Evolutionary conservation across 108 stramenopile genomes (phyloP), one percentile per base, ranked within the genome.

Genomic region (Cyclotella choctawhatcheeana): DNA sequence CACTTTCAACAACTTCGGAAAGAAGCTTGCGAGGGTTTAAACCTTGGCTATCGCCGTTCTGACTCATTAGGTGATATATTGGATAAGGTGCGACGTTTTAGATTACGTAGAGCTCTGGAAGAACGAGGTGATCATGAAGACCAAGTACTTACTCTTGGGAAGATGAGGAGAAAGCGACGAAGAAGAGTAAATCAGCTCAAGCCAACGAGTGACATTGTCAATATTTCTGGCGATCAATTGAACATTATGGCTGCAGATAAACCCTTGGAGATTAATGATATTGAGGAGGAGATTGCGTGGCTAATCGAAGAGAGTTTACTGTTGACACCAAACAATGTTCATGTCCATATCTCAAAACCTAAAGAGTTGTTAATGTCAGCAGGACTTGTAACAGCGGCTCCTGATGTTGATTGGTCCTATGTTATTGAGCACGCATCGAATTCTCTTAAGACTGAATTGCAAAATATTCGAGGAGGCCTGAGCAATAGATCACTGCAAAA

Each of bases 231-330:
- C 3, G 24, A 12, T 3, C 37, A 60, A 43, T 6, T 60, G 21
- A 22, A 37, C 12, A 22, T 20, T 1, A 48, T 47, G 32, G 61
- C 31, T 22, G 5, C 34, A 17, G 33, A 64, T 24, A 40, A 34
- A 29, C 54, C 54, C 16, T 3, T 16, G 21, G 69, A 70, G 45
- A 32, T 69, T 0, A 56, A 27, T 30, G 55, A 56, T 10, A 27
- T 56, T 17, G 55, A 56, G n/a, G 51, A 52, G 21, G 51, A 52
- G 51, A 52, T 22, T n/a, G 51, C 51, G n/a, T 52, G 51, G 51
- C n/a, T n/a, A n/a, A n/a, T n/a, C n/a, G 76, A 77, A 34, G 76
- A 77, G 53, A 70, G 69, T 22, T 44, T 77, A 10, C 55, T 77
- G 21, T 47, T 77, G 35, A 55, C 63, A 2, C 75, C 75, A 5